A percentile compares a stretch with the other conserved stretches of the same genome.
Conservation (phyloP, 2,329 filamentous ascomycete genomes). For the Lecanicillium sp. region DNA sequence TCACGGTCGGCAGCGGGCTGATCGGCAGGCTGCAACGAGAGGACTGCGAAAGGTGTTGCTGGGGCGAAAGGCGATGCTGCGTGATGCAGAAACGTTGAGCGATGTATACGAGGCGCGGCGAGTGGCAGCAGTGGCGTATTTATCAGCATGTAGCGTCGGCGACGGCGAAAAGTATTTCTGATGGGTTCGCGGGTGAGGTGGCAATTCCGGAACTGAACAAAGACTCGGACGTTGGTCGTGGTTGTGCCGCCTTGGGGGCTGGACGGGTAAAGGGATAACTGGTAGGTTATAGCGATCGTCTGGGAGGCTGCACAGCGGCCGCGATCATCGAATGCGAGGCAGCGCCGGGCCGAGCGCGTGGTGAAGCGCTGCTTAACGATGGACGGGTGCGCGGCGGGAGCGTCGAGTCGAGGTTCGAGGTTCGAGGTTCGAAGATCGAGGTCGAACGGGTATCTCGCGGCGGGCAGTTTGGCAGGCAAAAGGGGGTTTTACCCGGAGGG, state of each 20-base stretch:
- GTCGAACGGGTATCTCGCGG: slow-evolving; percentile 6
- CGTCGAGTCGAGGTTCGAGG: too few species aligned
- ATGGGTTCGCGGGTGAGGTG: not conserved
- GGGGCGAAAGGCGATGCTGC: not conserved
- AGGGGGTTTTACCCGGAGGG: slow-evolving; percentile 10
- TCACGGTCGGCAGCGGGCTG: slow-evolving; percentile 5
- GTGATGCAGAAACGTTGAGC: slow-evolving; percentile 5
- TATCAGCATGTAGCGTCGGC: slow-evolving; percentile 4
- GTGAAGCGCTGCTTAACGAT: not conserved
- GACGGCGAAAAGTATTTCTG: not conserved
- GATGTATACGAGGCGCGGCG: not conserved
- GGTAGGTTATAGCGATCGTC: slow-evolving; percentile 6
- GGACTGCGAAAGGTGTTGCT: not conserved
- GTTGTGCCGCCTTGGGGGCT: slow-evolving; percentile 6
- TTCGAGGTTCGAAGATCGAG: too few species aligned
- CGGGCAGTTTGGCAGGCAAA: slow-evolving; percentile 4
- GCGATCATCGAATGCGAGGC: not conserved
- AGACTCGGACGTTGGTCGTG: not conserved
- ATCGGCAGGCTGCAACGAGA: slow-evolving; percentile 4
- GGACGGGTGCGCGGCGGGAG: not conserved
- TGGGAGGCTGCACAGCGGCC: slow-evolving; percentile 8
- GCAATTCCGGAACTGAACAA: slow-evolving; percentile 1
- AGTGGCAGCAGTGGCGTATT: not conserved
- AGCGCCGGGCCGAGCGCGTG: slow-evolving; percentile 1
- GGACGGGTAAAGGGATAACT: slow-evolving; percentile 1